Evolutionary conservation across 2,329 filamentous ascomycete species (phyloP).

Genomic region (Beauveria sp.): DNA sequence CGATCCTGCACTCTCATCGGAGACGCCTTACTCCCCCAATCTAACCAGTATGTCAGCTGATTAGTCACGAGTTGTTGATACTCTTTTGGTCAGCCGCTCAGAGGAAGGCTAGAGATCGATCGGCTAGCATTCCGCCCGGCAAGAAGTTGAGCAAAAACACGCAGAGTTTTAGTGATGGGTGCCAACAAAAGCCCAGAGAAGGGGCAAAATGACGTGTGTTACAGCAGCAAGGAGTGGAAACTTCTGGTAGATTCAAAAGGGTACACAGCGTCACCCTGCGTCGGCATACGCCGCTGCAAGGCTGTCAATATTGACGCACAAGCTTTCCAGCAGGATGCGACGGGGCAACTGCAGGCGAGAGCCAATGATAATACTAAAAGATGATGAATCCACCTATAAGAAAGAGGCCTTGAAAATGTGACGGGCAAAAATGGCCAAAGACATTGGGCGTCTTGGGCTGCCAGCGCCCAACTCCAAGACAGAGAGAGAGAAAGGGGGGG

Average conservation of each 20-base stretch:
- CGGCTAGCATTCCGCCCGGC: not conserved
- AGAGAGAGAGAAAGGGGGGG: not conserved
- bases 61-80: too few species aligned
- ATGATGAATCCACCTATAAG: not conserved
- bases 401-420: not conserved
- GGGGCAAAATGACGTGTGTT: not conserved
- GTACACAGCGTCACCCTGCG: not conserved
- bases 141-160: not conserved
- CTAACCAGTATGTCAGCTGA: too few species aligned
- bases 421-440: not conserved
- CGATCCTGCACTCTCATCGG: not conserved
- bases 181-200: not conserved
- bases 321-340: not conserved
- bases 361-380: not conserved
- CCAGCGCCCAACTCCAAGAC: not conserved
- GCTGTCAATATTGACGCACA: constrained; percentile 3
- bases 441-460: not conserved
- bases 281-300: not conserved
- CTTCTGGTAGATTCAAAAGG: not conserved
- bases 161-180: too few species aligned
- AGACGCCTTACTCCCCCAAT: too few species aligned
- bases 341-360: constrained; percentile 7
- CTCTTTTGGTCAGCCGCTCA: not conserved
- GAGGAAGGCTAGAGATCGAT: not conserved
- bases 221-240: not conserved